A percentile compares a stretch with the other conserved stretches of the same genome.
These are phyloP conservation scores for Pestalotiopsis sp. DNA, from an alignment of 2,329 filamentous ascomycete species.

Conservation along the genomic window DNA sequence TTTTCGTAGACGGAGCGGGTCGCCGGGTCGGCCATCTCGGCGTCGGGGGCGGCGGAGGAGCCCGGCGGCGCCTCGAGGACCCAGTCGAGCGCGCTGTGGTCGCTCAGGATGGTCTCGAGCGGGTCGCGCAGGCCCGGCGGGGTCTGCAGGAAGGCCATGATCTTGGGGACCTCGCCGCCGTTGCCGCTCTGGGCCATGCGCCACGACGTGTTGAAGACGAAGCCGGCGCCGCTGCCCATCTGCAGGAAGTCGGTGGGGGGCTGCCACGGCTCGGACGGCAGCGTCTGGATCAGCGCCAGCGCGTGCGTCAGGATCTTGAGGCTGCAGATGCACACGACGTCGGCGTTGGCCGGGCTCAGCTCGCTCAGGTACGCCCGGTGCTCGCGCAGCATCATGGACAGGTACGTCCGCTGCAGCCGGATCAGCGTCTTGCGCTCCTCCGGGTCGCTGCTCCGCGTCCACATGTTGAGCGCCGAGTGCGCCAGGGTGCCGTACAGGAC, in stretches of 20 bases:
- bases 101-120: conserved; percentile 31
- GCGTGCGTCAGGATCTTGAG: conserved; percentile 39
- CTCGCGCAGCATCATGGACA: conserved; percentile 37
- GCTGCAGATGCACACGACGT: conserved; percentile 37
- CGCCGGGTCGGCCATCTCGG: conserved; percentile 32
- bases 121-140: conserved; percentile 32
- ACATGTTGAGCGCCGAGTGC: conserved; percentile 39
- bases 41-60: conserved; percentile 19
- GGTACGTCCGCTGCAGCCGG: conserved; percentile 38
- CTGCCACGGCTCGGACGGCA: conserved; percentile 37
- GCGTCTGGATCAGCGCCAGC: conserved; percentile 40
- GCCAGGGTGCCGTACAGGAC: conserved; percentile 38
- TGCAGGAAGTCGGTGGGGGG: conserved; percentile 40
- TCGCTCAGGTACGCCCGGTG: conserved; percentile 37
- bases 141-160: conserved; percentile 29
- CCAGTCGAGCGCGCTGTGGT: conserved; percentile 34
- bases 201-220: conserved; percentile 32
- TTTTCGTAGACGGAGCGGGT: conserved; percentile 31
- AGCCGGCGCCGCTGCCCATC: conserved; percentile 37
- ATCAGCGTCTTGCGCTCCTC: conserved; percentile 31
- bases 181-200: conserved; percentile 21
- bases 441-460: conserved; percentile 27
- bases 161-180: conserved; percentile 19
- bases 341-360: conserved; percentile 31
- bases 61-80: conserved; percentile 34